Percentiles rank a stretch among this genome's conserved stretches.
phyloP scores from a whole-genome alignment of 202 grass and related monocot genomes.

The Brachypodium distachyon region DNA sequence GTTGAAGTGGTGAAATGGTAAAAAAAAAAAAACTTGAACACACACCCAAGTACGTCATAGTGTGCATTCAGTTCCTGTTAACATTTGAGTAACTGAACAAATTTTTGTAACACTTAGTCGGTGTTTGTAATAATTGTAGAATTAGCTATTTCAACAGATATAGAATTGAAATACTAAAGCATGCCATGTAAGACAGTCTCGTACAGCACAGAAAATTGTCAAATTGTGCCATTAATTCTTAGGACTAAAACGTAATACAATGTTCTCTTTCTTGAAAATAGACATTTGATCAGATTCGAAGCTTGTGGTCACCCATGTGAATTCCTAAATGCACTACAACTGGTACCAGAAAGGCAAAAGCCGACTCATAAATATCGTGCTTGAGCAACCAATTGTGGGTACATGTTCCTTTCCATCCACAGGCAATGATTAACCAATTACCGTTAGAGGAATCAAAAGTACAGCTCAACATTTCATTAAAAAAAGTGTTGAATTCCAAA shows the following conservation, averaged over 20 bases:
- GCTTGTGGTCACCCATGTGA: background rate
- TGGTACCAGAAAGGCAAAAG: conserved; percentile 20
- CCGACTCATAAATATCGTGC: background rate
- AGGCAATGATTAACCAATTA: background rate
- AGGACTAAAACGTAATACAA: no score
- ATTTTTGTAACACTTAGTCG: background rate
- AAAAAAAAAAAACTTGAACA: background rate
- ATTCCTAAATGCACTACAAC: background rate
- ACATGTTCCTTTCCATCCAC: conserved; percentile 4
- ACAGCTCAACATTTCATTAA: background rate
- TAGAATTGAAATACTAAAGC: background rate
- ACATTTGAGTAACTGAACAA: background rate
- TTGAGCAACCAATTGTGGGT: background rate
- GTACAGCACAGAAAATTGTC: background rate
- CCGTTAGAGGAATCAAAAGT: background rate
- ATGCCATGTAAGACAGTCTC: no score
- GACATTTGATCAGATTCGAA: background rate
- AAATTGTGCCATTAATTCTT: background rate
- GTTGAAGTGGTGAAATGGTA: background rate
- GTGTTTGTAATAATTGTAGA: background rate
- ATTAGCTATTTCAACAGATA: background rate
- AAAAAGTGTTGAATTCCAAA: background rate
- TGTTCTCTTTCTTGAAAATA: no score
- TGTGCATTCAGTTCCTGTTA: background rate
- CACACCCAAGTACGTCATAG: background rate